phyloP scores from a whole-genome alignment of 2,329 filamentous ascomycete genomes.

The Ophioceras dolichostomum region DNA sequence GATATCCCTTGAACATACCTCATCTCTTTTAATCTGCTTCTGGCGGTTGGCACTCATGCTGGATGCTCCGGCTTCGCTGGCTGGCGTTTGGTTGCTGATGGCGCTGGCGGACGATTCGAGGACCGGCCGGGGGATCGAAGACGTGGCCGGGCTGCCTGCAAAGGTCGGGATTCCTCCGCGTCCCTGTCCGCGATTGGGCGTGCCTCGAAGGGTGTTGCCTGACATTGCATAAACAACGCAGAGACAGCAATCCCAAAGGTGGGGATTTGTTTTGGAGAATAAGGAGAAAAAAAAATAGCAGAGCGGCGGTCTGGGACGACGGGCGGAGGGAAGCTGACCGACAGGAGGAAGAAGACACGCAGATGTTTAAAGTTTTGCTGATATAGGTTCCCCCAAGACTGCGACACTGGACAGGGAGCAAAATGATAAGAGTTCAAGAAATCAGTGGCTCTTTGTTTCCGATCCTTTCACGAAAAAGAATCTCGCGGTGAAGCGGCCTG shows the following conservation, averaged over 20 bases:
- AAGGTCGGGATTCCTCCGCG: conserved; percentile 45
- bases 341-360: too few species aligned
- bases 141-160: conserved; percentile 42
- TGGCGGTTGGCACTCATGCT: conserved; percentile 86
- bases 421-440: too few species aligned
- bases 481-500: neutral
- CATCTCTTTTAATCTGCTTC: conserved; percentile 95
- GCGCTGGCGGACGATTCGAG: conserved; percentile 39
- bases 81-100: conserved; percentile 26
- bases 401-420: too few species aligned
- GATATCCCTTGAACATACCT: conserved; percentile 75
- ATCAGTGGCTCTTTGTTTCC: too few species aligned
- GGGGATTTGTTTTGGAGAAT: too few species aligned
- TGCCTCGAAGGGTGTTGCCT: conserved; percentile 55
- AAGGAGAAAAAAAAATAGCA: neutral
- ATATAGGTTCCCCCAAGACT: too few species aligned
- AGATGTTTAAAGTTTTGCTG: too few species aligned
- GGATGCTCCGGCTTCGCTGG: conserved; percentile 47
- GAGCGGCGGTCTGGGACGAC: too few species aligned
- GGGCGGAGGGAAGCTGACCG: too few species aligned
- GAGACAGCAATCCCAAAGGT: conserved; percentile 1
- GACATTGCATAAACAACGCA: conserved; percentile 31
- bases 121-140: conserved; percentile 57
- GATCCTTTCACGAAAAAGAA: too few species aligned
- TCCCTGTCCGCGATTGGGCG: conserved; percentile 48